phyloP scores from a whole-genome alignment of 2,329 filamentous ascomycete genomes.

The Diaporthe citriasiana region DNA sequence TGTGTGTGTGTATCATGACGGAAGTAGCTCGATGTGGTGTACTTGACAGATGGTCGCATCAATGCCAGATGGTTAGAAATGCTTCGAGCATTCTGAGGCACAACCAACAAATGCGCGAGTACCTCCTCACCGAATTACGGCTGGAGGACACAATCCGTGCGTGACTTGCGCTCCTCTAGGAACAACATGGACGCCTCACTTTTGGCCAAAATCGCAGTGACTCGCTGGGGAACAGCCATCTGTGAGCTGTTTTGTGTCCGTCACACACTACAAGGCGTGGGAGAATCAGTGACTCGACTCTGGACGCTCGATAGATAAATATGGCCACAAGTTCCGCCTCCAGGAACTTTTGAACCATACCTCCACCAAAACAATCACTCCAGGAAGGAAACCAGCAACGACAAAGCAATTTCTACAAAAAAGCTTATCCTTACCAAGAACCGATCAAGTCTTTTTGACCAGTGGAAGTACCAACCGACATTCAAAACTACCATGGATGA shows the following conservation, averaged over 20 bases:
- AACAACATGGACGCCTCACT: background rate
- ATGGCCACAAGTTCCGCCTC: background rate
- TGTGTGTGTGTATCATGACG: too few relatives aligned
- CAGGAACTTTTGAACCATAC: background rate
- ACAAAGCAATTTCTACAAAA: background rate
- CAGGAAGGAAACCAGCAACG: too few relatives aligned
- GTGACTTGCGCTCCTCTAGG: background rate
- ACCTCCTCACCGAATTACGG: too few relatives aligned
- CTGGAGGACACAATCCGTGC: background rate
- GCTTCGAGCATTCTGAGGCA: too few relatives aligned
- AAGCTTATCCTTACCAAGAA: too few relatives aligned
- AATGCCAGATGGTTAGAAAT: too few relatives aligned
- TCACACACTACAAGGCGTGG: rapidly evolving
- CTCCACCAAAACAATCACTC: background rate
- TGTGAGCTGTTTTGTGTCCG: rapidly evolving
- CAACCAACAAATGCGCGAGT: background rate
- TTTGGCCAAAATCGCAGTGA: rapidly evolving
- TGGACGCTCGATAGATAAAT: background rate
- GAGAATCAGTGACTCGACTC: background rate
- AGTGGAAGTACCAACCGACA: too few relatives aligned
- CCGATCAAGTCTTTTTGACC: too few relatives aligned
- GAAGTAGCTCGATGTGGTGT: too few relatives aligned
- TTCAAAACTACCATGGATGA: too few relatives aligned
- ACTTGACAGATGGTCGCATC: too few relatives aligned
- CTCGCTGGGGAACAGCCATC: background rate